Base-by-base conservation (phyloP, 179 eudicot species). In the Drosera spatulata region DNA sequence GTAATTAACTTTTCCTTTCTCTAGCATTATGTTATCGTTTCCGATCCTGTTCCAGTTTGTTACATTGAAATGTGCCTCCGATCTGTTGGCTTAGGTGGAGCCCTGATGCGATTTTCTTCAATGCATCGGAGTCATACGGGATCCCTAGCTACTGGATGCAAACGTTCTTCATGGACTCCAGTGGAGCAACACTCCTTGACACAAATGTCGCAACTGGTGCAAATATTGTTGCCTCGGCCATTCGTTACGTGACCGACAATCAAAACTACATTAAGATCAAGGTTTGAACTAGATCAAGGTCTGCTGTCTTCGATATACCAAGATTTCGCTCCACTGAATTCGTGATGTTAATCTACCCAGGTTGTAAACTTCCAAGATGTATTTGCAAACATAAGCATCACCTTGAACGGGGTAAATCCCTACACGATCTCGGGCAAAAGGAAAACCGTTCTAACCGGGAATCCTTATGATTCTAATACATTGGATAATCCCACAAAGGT, bases 1-100 rank as follows among this genome's bases (percentile, higher is more conserved):
- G 84, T 40, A 83, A 88, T 61, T 64, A 75, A 71, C 54, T 11
- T 95, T 84, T 77, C 9, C 53, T 8, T n/a, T 57, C 22, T 61
- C 5, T 5, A 61, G 0, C 15, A 6, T 53, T 4, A 43, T 3
- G 15, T 62, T 3, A 52, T 41, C 10, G 49, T 50, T 2, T 53
- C 13, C 14, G 10, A 11, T 41, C 10, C n/a, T 5, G 37, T 13
- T 13, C 52, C 7, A 50, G 7, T 52, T 13, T 41, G n/a, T 8
- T 14, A 3, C 39, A 22, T 43, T 14, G 40, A 3, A n/a, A 4
- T 5, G 37, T 0, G 13, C 40, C 14, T 7, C 39, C 51, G 12
- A 8, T 39, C 37, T 61, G 55, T 12, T 5, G n/a, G 44, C 37
- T 11, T 2, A 75, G 70, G 1, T 77, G 81, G 81, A 70, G 43